A percentile compares a stretch with the other conserved stretches of the same genome.
Evolutionary conservation across 2,329 filamentous ascomycete genomes (phyloP).

Genomic region (Zasmidium citrigriseum): DNA sequence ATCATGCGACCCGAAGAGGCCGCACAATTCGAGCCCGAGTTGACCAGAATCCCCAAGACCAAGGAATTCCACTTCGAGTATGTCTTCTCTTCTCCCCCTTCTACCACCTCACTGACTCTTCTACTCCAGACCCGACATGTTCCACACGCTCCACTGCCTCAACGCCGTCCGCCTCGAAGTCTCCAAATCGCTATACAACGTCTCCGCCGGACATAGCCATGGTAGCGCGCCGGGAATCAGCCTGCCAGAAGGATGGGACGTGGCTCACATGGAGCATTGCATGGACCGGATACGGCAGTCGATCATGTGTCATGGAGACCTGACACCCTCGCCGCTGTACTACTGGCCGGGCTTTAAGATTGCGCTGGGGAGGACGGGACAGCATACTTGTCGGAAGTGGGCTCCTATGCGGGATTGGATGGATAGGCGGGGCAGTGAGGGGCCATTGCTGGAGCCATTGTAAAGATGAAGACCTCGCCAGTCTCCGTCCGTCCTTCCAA

Average conservation of each 20-base stretch:
- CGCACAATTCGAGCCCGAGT: constrained; percentile 9
- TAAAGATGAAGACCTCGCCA: constrained; percentile 5
- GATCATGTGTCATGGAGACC: constrained; percentile 23
- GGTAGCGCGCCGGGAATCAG: not conserved
- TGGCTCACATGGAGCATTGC: constrained; percentile 23
- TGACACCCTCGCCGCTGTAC: constrained; percentile 21
- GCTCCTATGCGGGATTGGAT: constrained; percentile 23
- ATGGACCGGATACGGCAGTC: constrained; percentile 23
- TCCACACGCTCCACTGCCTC: constrained; percentile 26
- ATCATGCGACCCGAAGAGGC: constrained; percentile 18
- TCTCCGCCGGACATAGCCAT: constrained; percentile 5
- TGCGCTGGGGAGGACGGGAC: constrained; percentile 16
- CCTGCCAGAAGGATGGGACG: constrained; percentile 11
- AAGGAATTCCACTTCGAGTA: constrained; percentile 16
- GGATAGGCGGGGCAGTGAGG: constrained; percentile 14
- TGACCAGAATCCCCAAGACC: constrained; percentile 12
- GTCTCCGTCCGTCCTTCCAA: too few species aligned
- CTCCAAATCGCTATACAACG: constrained; percentile 18
- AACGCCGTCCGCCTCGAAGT: constrained; percentile 22
- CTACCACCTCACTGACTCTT: not conserved
- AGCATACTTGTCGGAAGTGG: constrained; percentile 21
- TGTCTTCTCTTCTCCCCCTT: not conserved
- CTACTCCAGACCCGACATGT: constrained; percentile 16
- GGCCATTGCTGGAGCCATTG: constrained; percentile 5
- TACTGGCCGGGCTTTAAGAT: constrained; percentile 14